Evolutionary conservation across 805 yeast species (phyloP).

Genomic region (Candida tallmaniae): DNA sequence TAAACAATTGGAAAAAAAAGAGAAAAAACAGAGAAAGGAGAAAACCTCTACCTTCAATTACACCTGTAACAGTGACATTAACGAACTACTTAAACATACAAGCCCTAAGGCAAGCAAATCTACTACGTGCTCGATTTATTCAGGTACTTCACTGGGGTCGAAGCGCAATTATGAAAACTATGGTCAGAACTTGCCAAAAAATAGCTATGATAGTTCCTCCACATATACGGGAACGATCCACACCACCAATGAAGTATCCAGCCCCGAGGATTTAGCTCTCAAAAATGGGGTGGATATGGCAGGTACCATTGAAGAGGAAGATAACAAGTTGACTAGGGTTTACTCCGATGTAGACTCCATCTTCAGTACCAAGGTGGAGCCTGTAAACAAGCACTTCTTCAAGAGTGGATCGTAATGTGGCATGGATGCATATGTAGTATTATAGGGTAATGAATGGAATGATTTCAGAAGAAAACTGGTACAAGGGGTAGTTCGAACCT

Average conservation of each 20-base stretch:
- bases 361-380: constrained; percentile 16
- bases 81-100: constrained; percentile 13
- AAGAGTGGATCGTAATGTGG: too few relatives aligned
- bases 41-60: constrained; percentile 12
- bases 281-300: neutral
- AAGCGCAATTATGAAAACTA: neutral
- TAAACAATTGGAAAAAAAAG: neutral
- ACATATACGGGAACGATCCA: neutral
- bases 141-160: constrained; percentile 1
- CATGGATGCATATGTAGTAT: neutral
- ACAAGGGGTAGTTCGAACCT: too few relatives aligned
- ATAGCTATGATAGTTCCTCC: neutral
- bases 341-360: constrained; percentile 27
- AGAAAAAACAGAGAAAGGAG: constrained; percentile 1
- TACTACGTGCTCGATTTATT: constrained; percentile 2
- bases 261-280: too few relatives aligned
- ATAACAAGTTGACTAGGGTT: constrained; percentile 14
- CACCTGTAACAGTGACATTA: constrained; percentile 11
- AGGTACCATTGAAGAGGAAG: constrained; percentile 11
- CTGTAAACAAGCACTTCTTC: too few relatives aligned
- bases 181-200: constrained; percentile 1
- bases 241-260: neutral
- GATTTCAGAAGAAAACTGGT: neutral
- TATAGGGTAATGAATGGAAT: neutral
- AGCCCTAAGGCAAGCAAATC: neutral